These are phyloP conservation scores for Hypoxylon trugodes DNA, from an alignment of 495 filamentous ascomycete genomes.

Conservation along the genomic window DNA sequence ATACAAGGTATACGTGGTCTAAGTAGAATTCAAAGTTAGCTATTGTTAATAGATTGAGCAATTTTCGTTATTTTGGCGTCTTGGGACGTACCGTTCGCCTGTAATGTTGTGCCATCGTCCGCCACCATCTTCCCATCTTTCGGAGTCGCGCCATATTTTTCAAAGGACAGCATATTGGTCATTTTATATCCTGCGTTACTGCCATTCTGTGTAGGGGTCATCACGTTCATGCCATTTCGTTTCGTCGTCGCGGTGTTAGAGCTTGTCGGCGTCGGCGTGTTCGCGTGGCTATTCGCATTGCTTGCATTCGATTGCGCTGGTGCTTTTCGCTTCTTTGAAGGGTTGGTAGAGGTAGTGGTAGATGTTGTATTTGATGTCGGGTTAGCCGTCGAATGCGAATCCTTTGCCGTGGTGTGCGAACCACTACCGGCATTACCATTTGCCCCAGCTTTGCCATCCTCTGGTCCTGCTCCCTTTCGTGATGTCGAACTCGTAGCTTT, in stretches of 20 bases:
- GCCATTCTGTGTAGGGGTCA: constrained; percentile 15
- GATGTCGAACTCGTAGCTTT: constrained; percentile 53
- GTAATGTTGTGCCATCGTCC: constrained; percentile 87
- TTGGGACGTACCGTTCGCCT: constrained; percentile 79
- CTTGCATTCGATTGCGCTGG: constrained; percentile 47
- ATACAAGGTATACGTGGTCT: constrained; percentile 98
- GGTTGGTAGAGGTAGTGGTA: constrained; percentile 55
- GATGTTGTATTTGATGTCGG: constrained; percentile 62
- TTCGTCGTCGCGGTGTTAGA: constrained; percentile 48
- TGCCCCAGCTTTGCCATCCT: constrained; percentile 54
- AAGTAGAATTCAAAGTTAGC: constrained; percentile 24
- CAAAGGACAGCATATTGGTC: constrained; percentile 90
- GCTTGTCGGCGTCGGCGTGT: constrained; percentile 60
- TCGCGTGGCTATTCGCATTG: constrained; percentile 43
- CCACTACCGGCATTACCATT: constrained; percentile 48
- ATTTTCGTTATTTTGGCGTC: neutral
- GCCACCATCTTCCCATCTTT: constrained; percentile 82
- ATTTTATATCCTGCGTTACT: constrained; percentile 50
- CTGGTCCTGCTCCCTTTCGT: constrained; percentile 54
- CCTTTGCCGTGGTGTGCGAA: constrained; percentile 35
- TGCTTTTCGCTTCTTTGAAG: constrained; percentile 83
- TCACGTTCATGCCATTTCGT: constrained; percentile 43
- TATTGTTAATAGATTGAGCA: neutral
- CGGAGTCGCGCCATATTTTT: constrained; percentile 69
- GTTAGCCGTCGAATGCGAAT: constrained; percentile 36